Percentiles rank a stretch among this genome's conserved stretches.
Evolutionary conservation across 805 yeast genomes (phyloP).

Genomic region (Candida maesae): DNA sequence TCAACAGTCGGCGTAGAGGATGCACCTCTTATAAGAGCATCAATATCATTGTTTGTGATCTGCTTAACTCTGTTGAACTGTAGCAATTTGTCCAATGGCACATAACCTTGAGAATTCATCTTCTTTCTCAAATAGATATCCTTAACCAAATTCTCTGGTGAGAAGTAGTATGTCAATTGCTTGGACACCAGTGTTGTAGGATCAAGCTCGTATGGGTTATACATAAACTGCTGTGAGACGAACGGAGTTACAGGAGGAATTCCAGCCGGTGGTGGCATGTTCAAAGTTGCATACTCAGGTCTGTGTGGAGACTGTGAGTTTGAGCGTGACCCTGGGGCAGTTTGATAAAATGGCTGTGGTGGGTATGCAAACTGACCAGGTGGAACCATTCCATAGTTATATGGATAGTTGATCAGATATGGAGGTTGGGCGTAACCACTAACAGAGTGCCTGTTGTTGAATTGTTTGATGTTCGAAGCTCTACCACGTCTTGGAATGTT

Average conservation of each 20-base stretch:
- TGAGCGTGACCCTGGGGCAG: slow-evolving; percentile 14
- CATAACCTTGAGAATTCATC: slow-evolving; percentile 74
- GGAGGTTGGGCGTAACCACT: slow-evolving; percentile 13
- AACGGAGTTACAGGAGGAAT: slow-evolving; percentile 11
- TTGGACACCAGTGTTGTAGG: slow-evolving; percentile 30
- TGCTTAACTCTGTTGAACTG: slow-evolving; percentile 71
- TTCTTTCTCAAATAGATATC: slow-evolving; percentile 79
- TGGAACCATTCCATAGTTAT: slow-evolving; percentile 6
- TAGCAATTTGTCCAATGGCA: slow-evolving; percentile 59
- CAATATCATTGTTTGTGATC: slow-evolving; percentile 52
- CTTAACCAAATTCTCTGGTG: slow-evolving; percentile 78
- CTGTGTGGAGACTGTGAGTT: slow-evolving; percentile 21
- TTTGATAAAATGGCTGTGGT: slow-evolving; percentile 4
- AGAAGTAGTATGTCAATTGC: slow-evolving; percentile 88
- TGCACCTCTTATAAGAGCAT: slow-evolving; percentile 27
- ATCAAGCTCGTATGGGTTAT: slow-evolving; percentile 11
- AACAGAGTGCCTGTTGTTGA: slow-evolving; percentile 20
- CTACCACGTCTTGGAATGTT: slow-evolving; percentile 13
- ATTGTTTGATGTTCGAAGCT: slow-evolving; percentile 5
- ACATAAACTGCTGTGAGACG: slow-evolving; percentile 11
- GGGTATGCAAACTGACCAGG: slow-evolving; percentile 16
- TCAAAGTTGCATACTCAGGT: slow-evolving; percentile 8
- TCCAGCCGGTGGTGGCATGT: slow-evolving; percentile 3
- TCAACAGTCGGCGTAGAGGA: slow-evolving; percentile 26
- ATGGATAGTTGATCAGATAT: slow-evolving; percentile 12